Percentiles rank a stretch among this genome's conserved stretches.
Evolutionary conservation across 805 yeast genomes (phyloP).

Genomic region (Teunomyces barrocoloradensis): DNA sequence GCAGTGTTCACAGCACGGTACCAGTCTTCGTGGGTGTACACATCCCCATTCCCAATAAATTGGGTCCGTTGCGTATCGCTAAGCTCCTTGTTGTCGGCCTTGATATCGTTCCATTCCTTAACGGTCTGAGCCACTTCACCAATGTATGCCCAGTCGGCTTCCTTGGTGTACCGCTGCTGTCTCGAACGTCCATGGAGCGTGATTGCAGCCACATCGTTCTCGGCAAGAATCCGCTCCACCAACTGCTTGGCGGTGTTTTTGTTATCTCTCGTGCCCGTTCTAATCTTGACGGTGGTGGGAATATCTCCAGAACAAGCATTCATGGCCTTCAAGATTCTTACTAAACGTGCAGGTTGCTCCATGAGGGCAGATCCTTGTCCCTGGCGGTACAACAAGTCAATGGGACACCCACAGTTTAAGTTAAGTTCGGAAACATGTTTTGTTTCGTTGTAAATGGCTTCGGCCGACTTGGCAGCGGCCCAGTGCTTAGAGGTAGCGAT

Average conservation of each 20-base stretch:
- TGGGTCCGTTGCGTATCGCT: constrained; percentile 63
- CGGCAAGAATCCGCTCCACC: constrained; percentile 67
- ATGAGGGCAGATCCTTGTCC: constrained; percentile 95
- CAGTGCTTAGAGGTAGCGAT: constrained; percentile 88
- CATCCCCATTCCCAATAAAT: constrained; percentile 94
- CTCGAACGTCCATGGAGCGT: constrained; percentile 96
- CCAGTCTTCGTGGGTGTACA: constrained; percentile 87
- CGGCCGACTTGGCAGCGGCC: constrained; percentile 94
- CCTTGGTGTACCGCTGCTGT: constrained; percentile 88
- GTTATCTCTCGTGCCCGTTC: constrained; percentile 85
- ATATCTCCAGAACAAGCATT: constrained; percentile 82
- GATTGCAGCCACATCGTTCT: constrained; percentile 83
- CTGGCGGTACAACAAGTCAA: constrained; percentile 86
- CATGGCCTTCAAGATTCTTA: constrained; percentile 84
- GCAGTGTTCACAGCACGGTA: constrained; percentile 60
- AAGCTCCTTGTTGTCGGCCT: constrained; percentile 53
- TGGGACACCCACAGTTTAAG: constrained; percentile 96
- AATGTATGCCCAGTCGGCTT: constrained; percentile 92
- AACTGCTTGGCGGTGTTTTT: constrained; percentile 85
- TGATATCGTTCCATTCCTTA: constrained; percentile 50
- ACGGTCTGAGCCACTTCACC: constrained; percentile 68
- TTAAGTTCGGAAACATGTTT: constrained; percentile 76
- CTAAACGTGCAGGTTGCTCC: constrained; percentile 81
- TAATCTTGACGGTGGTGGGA: constrained; percentile 87
- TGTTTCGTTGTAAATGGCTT: constrained; percentile 59